Percentiles rank a stretch among this genome's conserved stretches.
These are phyloP conservation scores for Hericium rajendrae DNA, from an alignment of 768 basidiomycete species.

Conservation along the genomic window DNA sequence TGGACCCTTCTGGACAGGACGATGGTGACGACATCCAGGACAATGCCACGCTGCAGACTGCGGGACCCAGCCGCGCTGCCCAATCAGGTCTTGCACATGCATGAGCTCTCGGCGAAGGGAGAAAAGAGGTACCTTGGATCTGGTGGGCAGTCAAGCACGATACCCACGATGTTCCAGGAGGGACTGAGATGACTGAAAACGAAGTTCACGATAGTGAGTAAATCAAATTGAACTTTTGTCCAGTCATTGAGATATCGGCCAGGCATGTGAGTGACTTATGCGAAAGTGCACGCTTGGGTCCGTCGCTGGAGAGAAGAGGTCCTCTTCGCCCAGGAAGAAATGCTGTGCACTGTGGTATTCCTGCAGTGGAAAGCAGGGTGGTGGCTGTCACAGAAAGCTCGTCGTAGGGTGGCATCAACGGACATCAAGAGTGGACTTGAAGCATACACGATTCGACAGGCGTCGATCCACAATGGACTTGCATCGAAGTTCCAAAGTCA, in stretches of 20 bases:
- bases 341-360: neutral
- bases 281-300: constrained; percentile 16
- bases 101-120: neutral
- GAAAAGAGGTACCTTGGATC: constrained; percentile 1
- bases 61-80: neutral
- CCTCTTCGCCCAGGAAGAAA: constrained; percentile 8
- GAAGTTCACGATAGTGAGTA: neutral
- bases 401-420: neutral
- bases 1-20: neutral
- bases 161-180: neutral
- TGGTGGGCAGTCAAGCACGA: neutral
- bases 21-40: neutral
- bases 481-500: neutral
- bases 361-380: neutral
- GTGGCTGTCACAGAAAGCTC: neutral
- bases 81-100: neutral
- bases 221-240: too few species aligned
- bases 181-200: neutral
- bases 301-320: constrained; percentile 21
- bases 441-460: neutral
- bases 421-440: neutral
- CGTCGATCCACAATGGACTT: neutral
- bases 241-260: neutral
- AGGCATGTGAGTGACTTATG: constrained; percentile 19
- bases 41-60: neutral